Evolutionary conservation across 495 filamentous ascomycete species (phyloP).

Genomic region (Neurospora cerealis): DNA sequence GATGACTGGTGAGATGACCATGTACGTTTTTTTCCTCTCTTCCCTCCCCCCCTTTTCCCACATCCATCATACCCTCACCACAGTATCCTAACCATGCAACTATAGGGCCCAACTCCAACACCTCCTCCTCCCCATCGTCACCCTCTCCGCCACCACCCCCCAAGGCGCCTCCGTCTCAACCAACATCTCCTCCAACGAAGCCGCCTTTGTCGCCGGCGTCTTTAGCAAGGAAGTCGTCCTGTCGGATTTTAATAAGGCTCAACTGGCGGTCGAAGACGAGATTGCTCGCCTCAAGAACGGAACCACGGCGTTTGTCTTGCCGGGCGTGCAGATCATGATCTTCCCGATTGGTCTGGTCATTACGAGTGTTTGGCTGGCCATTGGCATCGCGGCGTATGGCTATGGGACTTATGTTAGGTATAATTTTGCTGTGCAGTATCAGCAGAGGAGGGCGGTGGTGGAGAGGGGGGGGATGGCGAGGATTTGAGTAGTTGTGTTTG

Average conservation of each 20-base stretch:
- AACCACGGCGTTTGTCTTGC: conserved; percentile 49
- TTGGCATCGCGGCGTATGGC: conserved; percentile 46
- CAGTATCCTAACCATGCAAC: conserved; percentile 7
- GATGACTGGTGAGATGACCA: conserved; percentile 27
- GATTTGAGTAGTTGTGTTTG: conserved; percentile 9
- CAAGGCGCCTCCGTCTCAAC: conserved; percentile 41
- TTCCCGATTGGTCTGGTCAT: conserved; percentile 60
- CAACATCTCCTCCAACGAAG: conserved; percentile 52
- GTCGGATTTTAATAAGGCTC: conserved; percentile 31
- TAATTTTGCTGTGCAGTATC: conserved; percentile 52
- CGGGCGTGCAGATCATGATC: conserved; percentile 55
- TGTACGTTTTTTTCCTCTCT: conserved; percentile 29
- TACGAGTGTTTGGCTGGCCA: conserved; percentile 48
- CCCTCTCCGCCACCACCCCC: conserved; percentile 41
- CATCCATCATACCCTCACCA: background rate
- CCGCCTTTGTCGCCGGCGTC: conserved; percentile 59
- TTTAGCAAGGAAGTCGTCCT: conserved; percentile 44
- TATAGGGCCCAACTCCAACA: conserved; percentile 42
- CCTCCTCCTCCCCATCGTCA: conserved; percentile 54
- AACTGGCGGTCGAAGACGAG: conserved; percentile 28
- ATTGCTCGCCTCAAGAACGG: conserved; percentile 25
- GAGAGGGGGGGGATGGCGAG: conserved; percentile 24
- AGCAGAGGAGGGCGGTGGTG: conserved; percentile 38
- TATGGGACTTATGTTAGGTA: conserved; percentile 54
- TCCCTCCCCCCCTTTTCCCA: background rate